These are phyloP conservation scores for Erysimum cheiranthoides DNA, from an alignment of 345 rosid genomes.

Conservation along the genomic window DNA sequence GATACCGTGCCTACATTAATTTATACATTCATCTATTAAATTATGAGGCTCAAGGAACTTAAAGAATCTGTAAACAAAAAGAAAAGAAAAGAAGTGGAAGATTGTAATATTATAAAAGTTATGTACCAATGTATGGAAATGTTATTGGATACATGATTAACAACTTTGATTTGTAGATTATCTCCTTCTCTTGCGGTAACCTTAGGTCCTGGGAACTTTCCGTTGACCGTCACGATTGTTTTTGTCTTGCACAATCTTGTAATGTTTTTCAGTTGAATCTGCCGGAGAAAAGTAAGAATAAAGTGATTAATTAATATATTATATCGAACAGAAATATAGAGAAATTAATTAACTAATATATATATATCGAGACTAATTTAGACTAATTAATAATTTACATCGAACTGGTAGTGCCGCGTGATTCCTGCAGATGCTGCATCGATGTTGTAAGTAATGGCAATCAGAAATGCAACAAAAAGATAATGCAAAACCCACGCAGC, in stretches of 20 bases:
- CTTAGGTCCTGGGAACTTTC: conserved; percentile 48
- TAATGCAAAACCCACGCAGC: conserved; percentile 34
- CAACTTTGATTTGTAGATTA: conserved; percentile 45
- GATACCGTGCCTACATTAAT: conserved; percentile 75
- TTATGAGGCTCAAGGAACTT: neutral
- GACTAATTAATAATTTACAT: conserved; percentile 34
- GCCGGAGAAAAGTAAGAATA: neutral
- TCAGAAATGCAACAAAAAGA: conserved; percentile 38
- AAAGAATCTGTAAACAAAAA: too few relatives aligned
- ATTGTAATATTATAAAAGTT: too few relatives aligned
- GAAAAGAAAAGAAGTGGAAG: too few relatives aligned
- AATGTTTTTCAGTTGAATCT: conserved; percentile 57
- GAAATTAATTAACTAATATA: neutral
- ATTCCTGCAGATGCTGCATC: conserved; percentile 45
- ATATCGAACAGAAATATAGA: neutral
- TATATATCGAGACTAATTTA: neutral
- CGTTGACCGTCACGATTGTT: conserved; percentile 46
- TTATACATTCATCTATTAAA: neutral
- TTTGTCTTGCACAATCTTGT: conserved; percentile 51
- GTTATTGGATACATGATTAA: conserved; percentile 44
- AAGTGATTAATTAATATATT: neutral
- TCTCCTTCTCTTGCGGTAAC: conserved; percentile 50
- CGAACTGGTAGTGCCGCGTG: conserved; percentile 53
- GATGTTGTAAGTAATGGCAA: conserved; percentile 31
- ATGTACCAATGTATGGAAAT: conserved; percentile 45